Conservation (phyloP, 805 yeast species). For the Candida endomychidarum region DNA sequence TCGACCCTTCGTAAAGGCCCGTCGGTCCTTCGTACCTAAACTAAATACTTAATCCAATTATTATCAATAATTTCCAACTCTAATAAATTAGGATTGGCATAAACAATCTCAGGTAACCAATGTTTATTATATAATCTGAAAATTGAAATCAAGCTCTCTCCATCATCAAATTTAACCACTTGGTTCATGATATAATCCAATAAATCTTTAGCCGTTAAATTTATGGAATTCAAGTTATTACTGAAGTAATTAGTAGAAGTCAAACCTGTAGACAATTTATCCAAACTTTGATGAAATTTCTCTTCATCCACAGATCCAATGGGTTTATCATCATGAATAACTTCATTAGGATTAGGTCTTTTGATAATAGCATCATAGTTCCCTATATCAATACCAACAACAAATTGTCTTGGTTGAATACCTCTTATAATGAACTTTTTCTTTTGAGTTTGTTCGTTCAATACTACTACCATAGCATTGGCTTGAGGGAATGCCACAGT, state of each 20-base stretch:
- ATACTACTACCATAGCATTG: slow-evolving; percentile 86
- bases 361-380: slow-evolving; percentile 43
- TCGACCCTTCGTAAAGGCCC: neutral
- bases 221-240: slow-evolving; percentile 25
- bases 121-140: slow-evolving; percentile 38
- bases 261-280: slow-evolving; percentile 12
- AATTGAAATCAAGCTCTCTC: slow-evolving; percentile 21
- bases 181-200: slow-evolving; percentile 30
- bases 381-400: slow-evolving; percentile 48
- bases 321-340: slow-evolving; percentile 16
- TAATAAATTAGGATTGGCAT: slow-evolving; percentile 41
- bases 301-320: slow-evolving; percentile 38
- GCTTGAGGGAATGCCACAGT: slow-evolving; percentile 84
- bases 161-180: slow-evolving; percentile 25
- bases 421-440: slow-evolving; percentile 92
- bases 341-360: slow-evolving; percentile 13
- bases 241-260: slow-evolving; percentile 13
- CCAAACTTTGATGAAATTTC: slow-evolving; percentile 30
- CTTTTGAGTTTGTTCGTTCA: slow-evolving; percentile 48
- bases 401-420: slow-evolving; percentile 75
- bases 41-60: slow-evolving; percentile 40
- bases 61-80: slow-evolving; percentile 33
- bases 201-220: slow-evolving; percentile 32
- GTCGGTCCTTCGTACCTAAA: slow-evolving; percentile 16
- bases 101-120: slow-evolving; percentile 43